phyloP scores from a whole-genome alignment of 352 stramenopile genomes.

The Globisporangium alternatum region DNA sequence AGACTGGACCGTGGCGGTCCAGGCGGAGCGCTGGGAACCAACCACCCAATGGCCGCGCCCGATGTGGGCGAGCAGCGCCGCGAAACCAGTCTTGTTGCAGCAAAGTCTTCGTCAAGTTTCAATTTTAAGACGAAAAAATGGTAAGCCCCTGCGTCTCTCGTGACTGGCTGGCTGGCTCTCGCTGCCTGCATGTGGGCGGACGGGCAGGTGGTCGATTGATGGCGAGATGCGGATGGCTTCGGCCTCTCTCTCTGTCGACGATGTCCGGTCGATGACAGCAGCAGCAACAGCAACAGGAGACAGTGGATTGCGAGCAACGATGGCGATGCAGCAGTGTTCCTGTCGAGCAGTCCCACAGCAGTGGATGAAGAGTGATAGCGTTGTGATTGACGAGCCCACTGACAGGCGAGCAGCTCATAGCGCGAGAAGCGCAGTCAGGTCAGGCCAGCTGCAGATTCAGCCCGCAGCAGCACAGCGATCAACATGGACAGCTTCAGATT shows the following conservation, averaged over 20 bases:
- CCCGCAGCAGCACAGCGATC: background rate
- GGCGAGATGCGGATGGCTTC: background rate
- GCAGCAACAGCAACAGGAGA: background rate
- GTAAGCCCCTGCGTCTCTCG: conserved; percentile 39
- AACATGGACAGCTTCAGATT: background rate
- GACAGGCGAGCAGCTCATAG: background rate
- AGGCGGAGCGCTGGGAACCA: conserved; percentile 41
- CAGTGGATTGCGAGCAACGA: background rate
- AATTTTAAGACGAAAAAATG: conserved; percentile 88
- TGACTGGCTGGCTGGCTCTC: background rate
- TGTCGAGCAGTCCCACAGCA: background rate
- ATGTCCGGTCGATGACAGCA: background rate
- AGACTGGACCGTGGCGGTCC: background rate
- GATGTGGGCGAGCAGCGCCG: background rate
- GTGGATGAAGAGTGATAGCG: background rate
- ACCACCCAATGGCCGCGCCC: conserved; percentile 24
- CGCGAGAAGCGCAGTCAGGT: background rate
- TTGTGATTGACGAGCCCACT: background rate
- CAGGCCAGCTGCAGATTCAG: background rate
- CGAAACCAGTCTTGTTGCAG: conserved; percentile 70
- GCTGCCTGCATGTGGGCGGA: background rate
- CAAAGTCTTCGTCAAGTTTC: conserved; percentile 81
- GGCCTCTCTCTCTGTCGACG: background rate
- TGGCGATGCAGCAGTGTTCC: background rate
- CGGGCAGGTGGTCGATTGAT: background rate